A percentile compares a stretch with the other conserved stretches of the same genome.
These are phyloP conservation scores for Colletotrichum magnum DNA, from an alignment of 2,329 filamentous ascomycete species.

Conservation along the genomic window DNA sequence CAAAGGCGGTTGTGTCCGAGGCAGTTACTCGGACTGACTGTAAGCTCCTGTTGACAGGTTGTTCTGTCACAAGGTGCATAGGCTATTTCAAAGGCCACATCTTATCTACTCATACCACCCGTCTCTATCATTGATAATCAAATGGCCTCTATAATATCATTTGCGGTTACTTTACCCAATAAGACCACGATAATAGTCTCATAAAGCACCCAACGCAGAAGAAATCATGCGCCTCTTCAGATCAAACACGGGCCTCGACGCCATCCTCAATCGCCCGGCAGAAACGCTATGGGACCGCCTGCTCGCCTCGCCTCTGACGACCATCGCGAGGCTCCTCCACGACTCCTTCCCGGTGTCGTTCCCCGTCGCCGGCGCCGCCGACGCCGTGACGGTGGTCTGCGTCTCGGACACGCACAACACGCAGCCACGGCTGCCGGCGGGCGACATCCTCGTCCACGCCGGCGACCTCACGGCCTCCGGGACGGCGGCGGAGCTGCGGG, in stretches of 20 bases:
- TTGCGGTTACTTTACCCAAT: too few species aligned
- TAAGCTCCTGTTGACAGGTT: not conserved
- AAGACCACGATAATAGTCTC: too few species aligned
- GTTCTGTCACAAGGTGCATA: not conserved
- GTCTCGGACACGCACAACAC: conserved; percentile 62
- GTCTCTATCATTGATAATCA: too few species aligned
- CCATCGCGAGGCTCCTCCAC: conserved; percentile 16
- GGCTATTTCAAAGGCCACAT: not conserved
- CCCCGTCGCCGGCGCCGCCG: not conserved
- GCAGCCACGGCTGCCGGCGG: conserved; percentile 53
- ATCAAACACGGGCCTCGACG: conserved; percentile 2
- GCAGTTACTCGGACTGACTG: too few species aligned
- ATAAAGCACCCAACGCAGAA: too few species aligned
- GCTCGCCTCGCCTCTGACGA: conserved; percentile 16
- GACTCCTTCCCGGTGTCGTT: conserved; percentile 21
- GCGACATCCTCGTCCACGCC: conserved; percentile 63
- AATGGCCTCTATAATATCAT: too few species aligned
- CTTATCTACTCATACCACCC: too few species aligned
- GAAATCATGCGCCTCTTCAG: conserved; percentile 8
- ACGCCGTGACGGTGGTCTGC: conserved; percentile 50
- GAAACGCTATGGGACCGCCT: not conserved
- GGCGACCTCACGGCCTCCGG: conserved; percentile 64
- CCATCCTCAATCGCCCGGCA: conserved; percentile 16
- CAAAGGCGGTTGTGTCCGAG: too few species aligned
- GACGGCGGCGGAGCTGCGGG: conserved; percentile 56